These are phyloP conservation scores for Colletotrichum lindemuthianum DNA, from an alignment of 2,329 filamentous ascomycete genomes.

Conservation along the genomic window DNA sequence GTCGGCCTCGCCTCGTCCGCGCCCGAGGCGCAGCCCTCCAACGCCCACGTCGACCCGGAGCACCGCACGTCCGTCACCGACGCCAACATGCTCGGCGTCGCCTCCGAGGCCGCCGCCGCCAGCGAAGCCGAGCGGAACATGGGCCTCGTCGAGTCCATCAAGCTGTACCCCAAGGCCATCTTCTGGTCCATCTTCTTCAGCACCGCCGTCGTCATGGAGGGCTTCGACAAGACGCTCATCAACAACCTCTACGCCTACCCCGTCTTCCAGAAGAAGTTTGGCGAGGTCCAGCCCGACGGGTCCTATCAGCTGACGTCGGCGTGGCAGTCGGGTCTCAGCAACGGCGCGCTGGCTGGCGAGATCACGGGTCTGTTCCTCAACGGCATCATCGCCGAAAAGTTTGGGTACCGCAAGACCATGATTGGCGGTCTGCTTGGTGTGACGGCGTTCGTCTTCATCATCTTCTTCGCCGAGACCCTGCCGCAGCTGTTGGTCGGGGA, in stretches of 20 bases:
- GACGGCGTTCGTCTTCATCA: constrained; percentile 58
- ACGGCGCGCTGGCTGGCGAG: constrained; percentile 58
- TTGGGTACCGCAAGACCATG: constrained; percentile 59
- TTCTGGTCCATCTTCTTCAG: constrained; percentile 55
- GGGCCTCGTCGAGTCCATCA: constrained; percentile 50
- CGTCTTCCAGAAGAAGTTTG: constrained; percentile 52
- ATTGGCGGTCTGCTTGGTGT: constrained; percentile 52
- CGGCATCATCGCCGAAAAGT: constrained; percentile 58
- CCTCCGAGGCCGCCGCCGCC: constrained; percentile 47
- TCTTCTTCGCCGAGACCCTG: constrained; percentile 57
- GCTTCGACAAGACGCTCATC: constrained; percentile 37
- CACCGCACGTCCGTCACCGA: constrained; percentile 12
- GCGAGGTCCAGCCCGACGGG: constrained; percentile 46
- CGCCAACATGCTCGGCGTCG: constrained; percentile 14
- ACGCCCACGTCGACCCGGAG: constrained; percentile 20
- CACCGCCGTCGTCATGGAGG: constrained; percentile 53
- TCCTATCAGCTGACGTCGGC: constrained; percentile 55
- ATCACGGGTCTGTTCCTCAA: constrained; percentile 61
- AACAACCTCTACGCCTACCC: constrained; percentile 35
- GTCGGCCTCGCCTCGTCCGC: constrained; percentile 7
- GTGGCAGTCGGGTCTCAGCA: constrained; percentile 63
- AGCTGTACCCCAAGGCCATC: constrained; percentile 55
- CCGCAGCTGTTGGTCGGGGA: constrained; percentile 55
- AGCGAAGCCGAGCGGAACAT: constrained; percentile 52
- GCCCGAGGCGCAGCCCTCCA: constrained; percentile 4